These are phyloP conservation scores for Scenedesmus sp. DNA, from an alignment of 163 green algal species.

Conservation along the genomic window DNA sequence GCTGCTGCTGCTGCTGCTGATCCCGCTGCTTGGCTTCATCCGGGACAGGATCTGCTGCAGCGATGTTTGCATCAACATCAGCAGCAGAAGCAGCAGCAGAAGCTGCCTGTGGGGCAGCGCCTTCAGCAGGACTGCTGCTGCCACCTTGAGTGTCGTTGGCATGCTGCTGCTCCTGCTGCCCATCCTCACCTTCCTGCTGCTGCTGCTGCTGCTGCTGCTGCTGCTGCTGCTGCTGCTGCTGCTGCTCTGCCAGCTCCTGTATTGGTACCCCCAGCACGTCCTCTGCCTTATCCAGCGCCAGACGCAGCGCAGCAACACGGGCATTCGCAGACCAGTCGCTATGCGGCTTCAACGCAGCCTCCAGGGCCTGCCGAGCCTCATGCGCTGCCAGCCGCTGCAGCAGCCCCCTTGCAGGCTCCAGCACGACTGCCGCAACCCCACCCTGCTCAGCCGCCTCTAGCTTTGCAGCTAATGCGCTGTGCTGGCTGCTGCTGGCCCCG, in stretches of 20 bases:
- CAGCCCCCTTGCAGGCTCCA: constrained; percentile 52
- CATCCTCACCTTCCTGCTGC: too few species aligned
- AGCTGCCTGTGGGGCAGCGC: neutral
- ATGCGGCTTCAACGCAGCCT: constrained; percentile 72
- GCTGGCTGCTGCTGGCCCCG: constrained; percentile 15
- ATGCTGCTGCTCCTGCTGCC: too few species aligned
- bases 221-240: constrained; percentile 27
- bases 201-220: constrained; percentile 49
- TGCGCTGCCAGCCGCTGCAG: constrained; percentile 59
- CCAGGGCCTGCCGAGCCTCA: constrained; percentile 51
- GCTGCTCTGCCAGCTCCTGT: constrained; percentile 22
- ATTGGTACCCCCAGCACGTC: constrained; percentile 41
- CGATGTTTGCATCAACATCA: neutral
- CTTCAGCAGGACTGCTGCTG: neutral
- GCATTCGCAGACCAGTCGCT: constrained; percentile 58
- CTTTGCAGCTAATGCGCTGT: constrained; percentile 48
- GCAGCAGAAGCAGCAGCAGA: neutral
- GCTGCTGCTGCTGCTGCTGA: constrained; percentile 9
- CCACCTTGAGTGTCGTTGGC: neutral
- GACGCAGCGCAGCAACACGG: constrained; percentile 53
- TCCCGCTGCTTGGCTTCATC: neutral
- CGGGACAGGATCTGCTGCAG: neutral
- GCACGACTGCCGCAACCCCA: constrained; percentile 63
- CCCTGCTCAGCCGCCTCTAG: constrained; percentile 73
- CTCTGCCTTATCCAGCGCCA: constrained; percentile 68